A percentile compares a stretch with the other conserved stretches of the same genome.
Evolutionary conservation across 2,329 filamentous ascomycete genomes (phyloP).

Genomic region (Zymoseptoria crescenta): DNA sequence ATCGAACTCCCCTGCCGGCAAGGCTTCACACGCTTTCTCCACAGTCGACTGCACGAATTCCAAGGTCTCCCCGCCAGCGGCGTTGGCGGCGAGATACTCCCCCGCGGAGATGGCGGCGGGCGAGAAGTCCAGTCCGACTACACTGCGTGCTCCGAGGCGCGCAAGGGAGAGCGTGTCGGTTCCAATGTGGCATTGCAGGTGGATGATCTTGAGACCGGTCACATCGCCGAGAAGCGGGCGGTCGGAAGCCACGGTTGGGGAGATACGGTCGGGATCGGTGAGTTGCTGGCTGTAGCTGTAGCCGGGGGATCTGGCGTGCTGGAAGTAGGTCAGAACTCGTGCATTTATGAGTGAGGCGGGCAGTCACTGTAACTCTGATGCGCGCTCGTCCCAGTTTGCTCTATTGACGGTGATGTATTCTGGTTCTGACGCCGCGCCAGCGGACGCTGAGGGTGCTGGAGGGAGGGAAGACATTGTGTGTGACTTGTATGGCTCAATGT

Average conservation of each 20-base stretch:
- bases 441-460: too few species aligned
- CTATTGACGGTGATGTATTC: conserved; percentile 11
- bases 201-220: conserved; percentile 5
- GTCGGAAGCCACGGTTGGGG: conserved; percentile 15
- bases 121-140: conserved; percentile 17
- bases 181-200: conserved; percentile 21
- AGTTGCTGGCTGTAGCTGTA: conserved; percentile 8
- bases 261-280: conserved; percentile 8
- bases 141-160: conserved; percentile 13
- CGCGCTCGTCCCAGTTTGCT: conserved; percentile 19
- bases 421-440: too few species aligned
- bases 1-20: conserved; percentile 8
- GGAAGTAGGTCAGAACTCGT: background rate
- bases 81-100: conserved; percentile 7
- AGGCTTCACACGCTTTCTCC: conserved; percentile 7
- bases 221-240: conserved; percentile 11
- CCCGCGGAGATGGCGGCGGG: conserved; percentile 10
- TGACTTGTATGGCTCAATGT: too few species aligned
- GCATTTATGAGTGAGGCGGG: background rate
- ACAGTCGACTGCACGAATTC: conserved; percentile 11
- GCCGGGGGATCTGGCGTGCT: conserved; percentile 14
- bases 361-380: conserved; percentile 7
- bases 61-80: conserved; percentile 10
- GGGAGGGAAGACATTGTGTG: too few species aligned
- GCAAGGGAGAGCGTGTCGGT: conserved; percentile 20